Evolutionary conservation across 2,329 filamentous ascomycete species (phyloP).

Genomic region (Colletotrichum agaves): DNA sequence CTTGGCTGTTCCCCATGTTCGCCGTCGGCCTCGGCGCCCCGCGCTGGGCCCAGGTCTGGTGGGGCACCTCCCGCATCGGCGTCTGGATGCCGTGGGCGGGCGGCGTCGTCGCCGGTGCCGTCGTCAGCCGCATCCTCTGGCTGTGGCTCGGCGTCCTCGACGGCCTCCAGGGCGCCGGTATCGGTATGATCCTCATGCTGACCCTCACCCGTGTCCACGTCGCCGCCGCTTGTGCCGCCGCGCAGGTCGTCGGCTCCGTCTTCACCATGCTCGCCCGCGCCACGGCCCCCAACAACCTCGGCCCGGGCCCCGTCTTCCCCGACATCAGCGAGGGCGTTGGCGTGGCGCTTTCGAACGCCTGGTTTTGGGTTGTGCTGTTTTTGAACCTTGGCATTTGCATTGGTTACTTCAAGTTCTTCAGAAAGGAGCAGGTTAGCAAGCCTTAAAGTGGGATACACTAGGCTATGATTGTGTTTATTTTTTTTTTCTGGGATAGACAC

Average conservation of each 20-base stretch:
- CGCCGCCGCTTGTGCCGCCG: conserved; percentile 67
- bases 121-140: conserved; percentile 64
- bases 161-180: conserved; percentile 71
- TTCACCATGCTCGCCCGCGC: conserved; percentile 71
- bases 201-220: conserved; percentile 74
- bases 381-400: conserved; percentile 68
- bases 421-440: conserved; percentile 68
- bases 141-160: conserved; percentile 75
- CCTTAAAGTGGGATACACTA: conserved; percentile 47
- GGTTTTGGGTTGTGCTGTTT: conserved; percentile 70
- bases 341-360: conserved; percentile 58
- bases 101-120: conserved; percentile 62
- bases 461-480: conserved; percentile 27
- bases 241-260: conserved; percentile 70
- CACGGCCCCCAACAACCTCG: conserved; percentile 68
- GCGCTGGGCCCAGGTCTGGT: conserved; percentile 75
- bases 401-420: conserved; percentile 66
- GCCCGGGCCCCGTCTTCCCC: conserved; percentile 71
- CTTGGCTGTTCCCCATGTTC: conserved; percentile 75
- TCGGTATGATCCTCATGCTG: conserved; percentile 75
- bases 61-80: conserved; percentile 70
- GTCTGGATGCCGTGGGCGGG: conserved; percentile 72
- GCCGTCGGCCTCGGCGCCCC: conserved; percentile 74
- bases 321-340: conserved; percentile 63
- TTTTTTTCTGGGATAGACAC: conserved; percentile 4